Evolutionary conservation across 2,329 filamentous ascomycete genomes (phyloP).

Genomic region (Hymenoscyphus repandus): DNA sequence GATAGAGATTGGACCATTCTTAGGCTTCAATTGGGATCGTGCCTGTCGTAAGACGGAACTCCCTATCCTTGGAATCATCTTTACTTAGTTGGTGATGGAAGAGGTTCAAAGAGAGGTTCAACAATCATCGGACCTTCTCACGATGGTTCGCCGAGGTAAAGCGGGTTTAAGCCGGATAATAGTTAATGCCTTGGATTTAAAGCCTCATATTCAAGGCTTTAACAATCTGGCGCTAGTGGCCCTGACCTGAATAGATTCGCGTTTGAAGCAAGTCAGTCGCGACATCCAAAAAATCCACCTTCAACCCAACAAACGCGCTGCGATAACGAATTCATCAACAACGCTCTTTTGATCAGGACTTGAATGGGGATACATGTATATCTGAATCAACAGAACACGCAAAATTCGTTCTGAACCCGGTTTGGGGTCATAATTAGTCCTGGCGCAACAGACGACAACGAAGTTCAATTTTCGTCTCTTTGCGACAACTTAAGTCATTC

Average conservation of each 20-base stretch:
- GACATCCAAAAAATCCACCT: slow-evolving; percentile 17
- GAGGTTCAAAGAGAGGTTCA: slow-evolving; percentile 6
- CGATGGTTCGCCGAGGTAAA: slow-evolving; percentile 14
- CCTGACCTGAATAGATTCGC: neutral
- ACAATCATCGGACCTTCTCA: neutral
- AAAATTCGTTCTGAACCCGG: slow-evolving; percentile 11
- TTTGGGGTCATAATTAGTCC: slow-evolving; percentile 10
- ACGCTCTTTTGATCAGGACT: neutral
- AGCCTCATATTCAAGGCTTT: neutral
- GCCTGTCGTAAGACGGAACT: slow-evolving; percentile 27
- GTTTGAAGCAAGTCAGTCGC: slow-evolving; percentile 11
- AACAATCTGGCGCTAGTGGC: neutral
- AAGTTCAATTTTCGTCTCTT: slow-evolving; percentile 15
- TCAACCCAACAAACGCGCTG: slow-evolving; percentile 17
- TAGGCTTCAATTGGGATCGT: slow-evolving; percentile 38
- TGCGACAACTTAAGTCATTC: slow-evolving; percentile 29
- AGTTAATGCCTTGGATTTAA: neutral
- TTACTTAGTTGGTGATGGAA: slow-evolving; percentile 9
- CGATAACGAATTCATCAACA: slow-evolving; percentile 15
- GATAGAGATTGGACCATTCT: slow-evolving; percentile 34
- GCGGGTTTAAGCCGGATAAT: neutral
- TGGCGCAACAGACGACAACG: slow-evolving; percentile 11
- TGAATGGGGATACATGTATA: neutral
- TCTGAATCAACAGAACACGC: slow-evolving; percentile 3
- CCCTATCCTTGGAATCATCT: slow-evolving; percentile 30